A percentile compares a stretch with the other conserved stretches of the same genome.
phyloP scores from a whole-genome alignment of 169 alveolate genomes.

The Cystoisospora suis region DNA sequence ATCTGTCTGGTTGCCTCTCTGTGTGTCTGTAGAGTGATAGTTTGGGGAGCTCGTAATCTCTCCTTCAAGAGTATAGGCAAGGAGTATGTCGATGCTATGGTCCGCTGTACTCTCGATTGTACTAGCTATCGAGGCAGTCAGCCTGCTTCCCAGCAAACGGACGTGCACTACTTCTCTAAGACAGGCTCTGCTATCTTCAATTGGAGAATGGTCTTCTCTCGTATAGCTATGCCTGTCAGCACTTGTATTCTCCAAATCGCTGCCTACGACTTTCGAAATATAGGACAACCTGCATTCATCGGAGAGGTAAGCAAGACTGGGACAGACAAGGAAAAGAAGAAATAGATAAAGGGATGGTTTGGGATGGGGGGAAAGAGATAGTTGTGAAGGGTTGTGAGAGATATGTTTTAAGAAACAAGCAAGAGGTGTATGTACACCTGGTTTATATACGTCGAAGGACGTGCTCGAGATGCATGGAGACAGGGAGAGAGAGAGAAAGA shows the following conservation, averaged over 20 bases:
- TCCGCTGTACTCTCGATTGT: conserved; percentile 85
- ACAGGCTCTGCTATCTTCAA: conserved; percentile 87
- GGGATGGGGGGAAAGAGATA: no score
- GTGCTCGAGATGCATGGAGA: no score
- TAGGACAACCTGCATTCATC: conserved; percentile 84
- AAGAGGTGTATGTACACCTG: no score
- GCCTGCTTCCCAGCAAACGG: conserved; percentile 84
- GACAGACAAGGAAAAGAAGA: no score
- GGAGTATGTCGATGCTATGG: conserved; percentile 76
- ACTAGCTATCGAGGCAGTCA: conserved; percentile 75
- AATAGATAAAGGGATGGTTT: no score
- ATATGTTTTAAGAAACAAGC: no score
- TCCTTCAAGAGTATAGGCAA: conserved; percentile 58
- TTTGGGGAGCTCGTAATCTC: conserved; percentile 71
- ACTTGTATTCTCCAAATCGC: conserved; percentile 90
- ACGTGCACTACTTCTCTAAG: conserved; percentile 89
- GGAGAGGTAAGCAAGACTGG: conserved; percentile 88
- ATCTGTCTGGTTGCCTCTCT: no score
- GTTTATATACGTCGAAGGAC: no score
- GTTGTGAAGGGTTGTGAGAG: no score
- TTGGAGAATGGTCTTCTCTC: conserved; percentile 91
- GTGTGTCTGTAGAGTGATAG: conserved; percentile 72
- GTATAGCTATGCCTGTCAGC: conserved; percentile 83
- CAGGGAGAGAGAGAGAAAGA: no score
- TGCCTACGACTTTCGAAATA: conserved; percentile 83